Conservation (phyloP, 371 early-diverging fungal genomes). For the Rhizopus stolonifer region DNA sequence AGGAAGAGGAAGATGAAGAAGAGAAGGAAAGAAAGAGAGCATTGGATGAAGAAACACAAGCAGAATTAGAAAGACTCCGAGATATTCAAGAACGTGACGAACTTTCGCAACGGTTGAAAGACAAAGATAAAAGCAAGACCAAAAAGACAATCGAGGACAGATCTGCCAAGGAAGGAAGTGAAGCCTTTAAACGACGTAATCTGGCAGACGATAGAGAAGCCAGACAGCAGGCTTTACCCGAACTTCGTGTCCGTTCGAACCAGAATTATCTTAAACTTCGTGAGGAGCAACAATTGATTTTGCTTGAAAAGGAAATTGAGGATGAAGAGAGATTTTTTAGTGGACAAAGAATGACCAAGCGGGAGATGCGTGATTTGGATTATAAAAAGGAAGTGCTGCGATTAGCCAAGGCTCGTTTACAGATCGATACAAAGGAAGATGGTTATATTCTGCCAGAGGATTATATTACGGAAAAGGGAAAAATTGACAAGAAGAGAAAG, state of each 20-base stretch:
- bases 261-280: slow-evolving; percentile 90
- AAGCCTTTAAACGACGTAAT: slow-evolving; percentile 68
- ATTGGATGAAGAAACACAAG: slow-evolving; percentile 37
- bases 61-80: slow-evolving; percentile 54
- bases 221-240: slow-evolving; percentile 60
- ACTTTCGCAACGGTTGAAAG: slow-evolving; percentile 79
- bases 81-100: slow-evolving; percentile 88
- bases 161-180: slow-evolving; percentile 72
- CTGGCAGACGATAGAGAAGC: slow-evolving; percentile 83
- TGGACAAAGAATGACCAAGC: slow-evolving; percentile 72
- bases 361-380: slow-evolving; percentile 75
- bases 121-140: slow-evolving; percentile 81
- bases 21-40: slow-evolving; percentile 41
- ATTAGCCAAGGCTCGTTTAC: slow-evolving; percentile 82
- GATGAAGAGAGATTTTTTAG: slow-evolving; percentile 89
- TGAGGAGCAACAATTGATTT: slow-evolving; percentile 77
- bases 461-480: slow-evolving; percentile 92
- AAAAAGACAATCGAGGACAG: slow-evolving; percentile 82
- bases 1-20: slow-evolving; percentile 3
- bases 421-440: slow-evolving; percentile 75
- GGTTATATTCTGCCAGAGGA: slow-evolving; percentile 94
- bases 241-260: slow-evolving; percentile 81
- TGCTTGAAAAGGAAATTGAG: slow-evolving; percentile 73
- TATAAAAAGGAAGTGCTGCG: slow-evolving; percentile 81
- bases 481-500: slow-evolving; percentile 90